Evolutionary conservation across 2,329 filamentous ascomycete species (phyloP), one percentile per base, ranked within the genome.

Genomic region (Claviceps citrina): DNA sequence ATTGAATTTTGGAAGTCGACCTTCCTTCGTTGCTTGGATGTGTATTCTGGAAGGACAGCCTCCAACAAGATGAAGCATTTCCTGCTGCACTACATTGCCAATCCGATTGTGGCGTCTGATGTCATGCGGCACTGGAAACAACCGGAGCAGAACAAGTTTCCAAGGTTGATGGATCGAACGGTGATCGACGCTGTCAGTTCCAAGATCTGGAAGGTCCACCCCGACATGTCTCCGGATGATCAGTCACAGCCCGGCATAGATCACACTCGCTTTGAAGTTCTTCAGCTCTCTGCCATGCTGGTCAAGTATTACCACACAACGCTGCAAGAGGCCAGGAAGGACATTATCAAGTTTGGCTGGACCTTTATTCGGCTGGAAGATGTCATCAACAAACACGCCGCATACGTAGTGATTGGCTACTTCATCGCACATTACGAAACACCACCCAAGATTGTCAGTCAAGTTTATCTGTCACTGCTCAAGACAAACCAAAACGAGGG

Each of bases 341-440:
- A 98, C 47, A 89, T 98, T 46, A 98, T 98, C 54, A 96, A 95
- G 61, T 98, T 96, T 60, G 87, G 86, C 3, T 99, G 91, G 91
- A 94, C 87, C 15, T 96, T 94, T 55, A 98, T 98, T 52, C 78
- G 84, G 19, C 73, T 98, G n/a, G 93, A 99, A 54, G 91, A 99
- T 58, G 84, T 94, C 42, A 94, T 98, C 65, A 98, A 96, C 67
- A 98, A 98, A 60, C 91, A 96, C 57, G 91, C 89, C 1, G 87
- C 91, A 3, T 98, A 98, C 52, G 89, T 95, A 5, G 77, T 98
- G 5, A 93, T 98, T 45, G 86, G 84, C 3, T 98, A 95, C 60
- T 98, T 98, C 64, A 95, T 98, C 51, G 84, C 85, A 0, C 83
- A 93, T 47, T 98, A 93, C 54, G 93, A 98, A 51, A 96, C 91